Percentiles rank a stretch among this genome's conserved stretches.
phyloP scores from a whole-genome alignment of 495 filamentous ascomycete genomes.

The Physcia stellaris region DNA sequence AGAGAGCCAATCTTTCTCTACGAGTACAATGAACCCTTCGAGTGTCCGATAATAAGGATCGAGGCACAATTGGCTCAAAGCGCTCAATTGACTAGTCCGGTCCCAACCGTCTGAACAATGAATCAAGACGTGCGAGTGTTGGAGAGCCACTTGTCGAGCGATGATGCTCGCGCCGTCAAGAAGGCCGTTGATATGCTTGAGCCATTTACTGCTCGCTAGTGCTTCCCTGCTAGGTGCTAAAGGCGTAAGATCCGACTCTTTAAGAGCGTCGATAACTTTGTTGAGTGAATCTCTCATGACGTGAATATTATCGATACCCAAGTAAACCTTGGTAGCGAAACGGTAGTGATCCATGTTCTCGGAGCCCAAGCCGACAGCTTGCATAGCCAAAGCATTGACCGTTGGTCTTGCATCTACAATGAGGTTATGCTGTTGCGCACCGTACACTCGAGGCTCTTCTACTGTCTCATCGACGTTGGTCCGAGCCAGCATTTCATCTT shows the following conservation, averaged over 20 bases:
- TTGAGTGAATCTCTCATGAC: slow-evolving; percentile 90
- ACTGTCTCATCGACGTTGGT: slow-evolving; percentile 26
- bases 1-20: slow-evolving; percentile 97
- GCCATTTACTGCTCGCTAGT: slow-evolving; percentile 74
- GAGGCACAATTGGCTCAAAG: slow-evolving; percentile 83
- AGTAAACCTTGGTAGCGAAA: slow-evolving; percentile 78
- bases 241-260: slow-evolving; percentile 79
- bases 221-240: slow-evolving; percentile 73
- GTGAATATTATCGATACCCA: slow-evolving; percentile 99
- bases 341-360: slow-evolving; percentile 98
- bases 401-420: slow-evolving; percentile 95
- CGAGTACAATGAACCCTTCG: slow-evolving; percentile 85
- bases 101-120: slow-evolving; percentile 99
- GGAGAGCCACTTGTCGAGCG: slow-evolving; percentile 75
- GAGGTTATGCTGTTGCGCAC: slow-evolving; percentile 84
- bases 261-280: slow-evolving; percentile 79
- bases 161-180: slow-evolving; percentile 77
- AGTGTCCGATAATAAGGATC: slow-evolving; percentile 94
- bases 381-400: slow-evolving; percentile 93
- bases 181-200: slow-evolving; percentile 77
- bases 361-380: slow-evolving; percentile 81
- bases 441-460: slow-evolving; percentile 55
- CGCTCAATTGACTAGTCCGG: slow-evolving; percentile 87
- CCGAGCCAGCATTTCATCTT: slow-evolving; percentile 55
- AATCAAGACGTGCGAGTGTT: slow-evolving; percentile 88